Conservation (phyloP, 352 stramenopile genomes). For the Saprolegnia parasitica region DNA sequence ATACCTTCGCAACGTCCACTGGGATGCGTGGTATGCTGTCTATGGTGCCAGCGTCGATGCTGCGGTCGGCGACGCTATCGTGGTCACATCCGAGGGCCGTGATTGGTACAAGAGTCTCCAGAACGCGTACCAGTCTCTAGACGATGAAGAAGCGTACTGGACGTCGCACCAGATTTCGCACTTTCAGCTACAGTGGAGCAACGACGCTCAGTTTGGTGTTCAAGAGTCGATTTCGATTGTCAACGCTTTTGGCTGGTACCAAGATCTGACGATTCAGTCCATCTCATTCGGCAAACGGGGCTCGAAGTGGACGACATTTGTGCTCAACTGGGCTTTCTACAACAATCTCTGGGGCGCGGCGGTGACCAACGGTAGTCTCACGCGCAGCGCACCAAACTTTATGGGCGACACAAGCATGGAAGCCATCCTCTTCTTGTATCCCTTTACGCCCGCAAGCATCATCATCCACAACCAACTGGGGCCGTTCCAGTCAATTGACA, state of each 20-base stretch:
- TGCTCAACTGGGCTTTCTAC: constrained; percentile 1
- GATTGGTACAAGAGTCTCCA: neutral
- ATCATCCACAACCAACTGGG: neutral
- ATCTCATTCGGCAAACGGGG: neutral
- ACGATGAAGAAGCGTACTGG: constrained; percentile 6
- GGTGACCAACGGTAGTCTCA: neutral
- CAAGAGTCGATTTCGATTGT: constrained; percentile 8
- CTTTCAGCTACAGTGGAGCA: constrained; percentile 6
- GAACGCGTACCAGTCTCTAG: neutral
- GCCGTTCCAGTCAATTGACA: neutral
- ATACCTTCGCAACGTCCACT: constrained; percentile 9
- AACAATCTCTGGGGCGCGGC: neutral
- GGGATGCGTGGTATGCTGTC: neutral
- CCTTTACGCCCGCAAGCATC: neutral
- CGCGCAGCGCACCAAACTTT: neutral
- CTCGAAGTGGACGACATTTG: constrained; percentile 4
- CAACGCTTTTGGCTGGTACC: neutral
- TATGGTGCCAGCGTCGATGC: neutral
- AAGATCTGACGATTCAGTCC: neutral
- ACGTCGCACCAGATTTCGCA: neutral
- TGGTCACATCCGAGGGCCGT: neutral
- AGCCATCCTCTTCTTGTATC: neutral
- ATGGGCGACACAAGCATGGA: neutral
- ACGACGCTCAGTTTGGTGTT: neutral
- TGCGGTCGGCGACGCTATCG: neutral